phyloP scores from a whole-genome alignment of 2,329 filamentous ascomycete species.

The Elsinoe ampelina region DNA sequence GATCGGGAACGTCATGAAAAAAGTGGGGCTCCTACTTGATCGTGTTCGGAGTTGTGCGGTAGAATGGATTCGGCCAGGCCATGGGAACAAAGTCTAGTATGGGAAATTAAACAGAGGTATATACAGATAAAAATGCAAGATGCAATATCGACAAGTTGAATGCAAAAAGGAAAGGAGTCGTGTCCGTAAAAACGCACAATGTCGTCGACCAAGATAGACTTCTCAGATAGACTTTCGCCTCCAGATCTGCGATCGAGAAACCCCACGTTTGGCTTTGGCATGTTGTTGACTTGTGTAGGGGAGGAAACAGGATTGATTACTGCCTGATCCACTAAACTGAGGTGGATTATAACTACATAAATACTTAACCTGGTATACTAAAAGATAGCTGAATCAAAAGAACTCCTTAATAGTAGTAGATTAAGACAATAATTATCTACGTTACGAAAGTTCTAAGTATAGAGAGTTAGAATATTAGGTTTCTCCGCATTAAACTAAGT shows the following conservation, averaged over 20 bases:
- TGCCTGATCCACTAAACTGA: too few species aligned
- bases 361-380: too few species aligned
- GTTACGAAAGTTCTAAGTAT: too few species aligned
- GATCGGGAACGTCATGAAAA: slow-evolving; percentile 14
- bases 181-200: background rate
- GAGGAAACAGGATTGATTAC: too few species aligned
- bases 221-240: slow-evolving; percentile 6
- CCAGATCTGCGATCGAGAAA: slow-evolving; percentile 7
- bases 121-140: background rate
- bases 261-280: background rate
- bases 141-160: background rate
- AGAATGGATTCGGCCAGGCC: slow-evolving; percentile 37
- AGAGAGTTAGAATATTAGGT: too few species aligned
- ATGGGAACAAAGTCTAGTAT: slow-evolving; percentile 21
- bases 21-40: slow-evolving; percentile 28
- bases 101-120: background rate
- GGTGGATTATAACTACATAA: too few species aligned
- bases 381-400: too few species aligned
- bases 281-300: too few species aligned
- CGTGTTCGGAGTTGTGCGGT: slow-evolving; percentile 34
- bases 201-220: slow-evolving; percentile 9
- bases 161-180: background rate
- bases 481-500: too few species aligned
- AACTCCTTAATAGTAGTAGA: too few species aligned
- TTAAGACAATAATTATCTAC: too few species aligned